Evolutionary conservation across 2,329 filamentous ascomycete species (phyloP).

Genomic region (Trichoderma cornu-damae): DNA sequence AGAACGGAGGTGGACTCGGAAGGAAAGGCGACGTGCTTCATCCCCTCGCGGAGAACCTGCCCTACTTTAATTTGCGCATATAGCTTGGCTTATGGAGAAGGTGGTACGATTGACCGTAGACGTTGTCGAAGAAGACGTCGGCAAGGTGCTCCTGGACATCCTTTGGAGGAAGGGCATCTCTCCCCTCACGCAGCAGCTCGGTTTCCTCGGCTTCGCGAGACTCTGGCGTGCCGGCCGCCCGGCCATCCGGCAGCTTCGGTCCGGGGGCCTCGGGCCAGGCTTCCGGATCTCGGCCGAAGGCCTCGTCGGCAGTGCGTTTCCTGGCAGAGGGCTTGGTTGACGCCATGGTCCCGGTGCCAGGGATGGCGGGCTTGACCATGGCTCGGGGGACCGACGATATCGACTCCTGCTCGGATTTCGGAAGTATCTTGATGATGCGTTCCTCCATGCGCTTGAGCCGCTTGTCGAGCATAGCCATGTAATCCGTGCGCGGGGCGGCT

Average conservation of each 20-base stretch:
- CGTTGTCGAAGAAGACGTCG: conserved; percentile 90
- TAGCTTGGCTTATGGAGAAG: conserved; percentile 95
- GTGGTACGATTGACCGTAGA: conserved; percentile 94
- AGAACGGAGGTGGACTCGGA: neutral
- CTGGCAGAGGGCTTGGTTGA: conserved; percentile 49
- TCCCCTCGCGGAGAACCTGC: neutral
- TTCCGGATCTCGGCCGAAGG: conserved; percentile 76
- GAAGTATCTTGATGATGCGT: conserved; percentile 90
- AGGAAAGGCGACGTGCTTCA: conserved; percentile 3
- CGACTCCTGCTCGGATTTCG: conserved; percentile 72
- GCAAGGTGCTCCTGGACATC: conserved; percentile 91
- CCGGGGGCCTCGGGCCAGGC: conserved; percentile 67
- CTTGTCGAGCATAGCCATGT: conserved; percentile 99
- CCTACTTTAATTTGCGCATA: conserved; percentile 75
- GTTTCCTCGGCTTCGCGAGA: conserved; percentile 66
- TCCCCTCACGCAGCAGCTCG: conserved; percentile 73
- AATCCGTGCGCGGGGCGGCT: conserved; percentile 89
- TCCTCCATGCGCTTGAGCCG: conserved; percentile 96
- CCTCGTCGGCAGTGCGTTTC: conserved; percentile 81
- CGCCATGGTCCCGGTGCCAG: conserved; percentile 44
- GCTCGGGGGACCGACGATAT: conserved; percentile 67
- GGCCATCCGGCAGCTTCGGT: conserved; percentile 43
- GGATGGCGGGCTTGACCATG: conserved; percentile 72
- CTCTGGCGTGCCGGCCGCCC: conserved; percentile 46
- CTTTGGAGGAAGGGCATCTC: conserved; percentile 72